phyloP scores from a whole-genome alignment of 805 yeast genomes.

The Candida schatavii region DNA sequence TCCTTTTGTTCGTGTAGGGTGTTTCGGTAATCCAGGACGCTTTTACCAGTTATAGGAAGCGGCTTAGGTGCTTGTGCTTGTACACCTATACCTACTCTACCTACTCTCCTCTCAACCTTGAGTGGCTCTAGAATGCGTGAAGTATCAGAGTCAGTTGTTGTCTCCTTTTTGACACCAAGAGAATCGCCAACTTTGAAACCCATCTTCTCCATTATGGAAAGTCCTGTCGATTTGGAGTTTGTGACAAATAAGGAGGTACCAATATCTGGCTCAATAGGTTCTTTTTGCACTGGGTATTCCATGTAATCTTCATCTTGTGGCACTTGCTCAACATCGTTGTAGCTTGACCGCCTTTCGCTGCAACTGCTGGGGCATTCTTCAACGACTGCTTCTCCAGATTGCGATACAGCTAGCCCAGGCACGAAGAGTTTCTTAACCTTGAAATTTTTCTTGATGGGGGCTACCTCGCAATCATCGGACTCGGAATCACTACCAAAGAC shows the following conservation, averaged over 20 bases:
- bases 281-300: slow-evolving; percentile 7
- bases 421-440: background rate
- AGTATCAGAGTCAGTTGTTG: slow-evolving; percentile 11
- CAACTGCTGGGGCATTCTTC: background rate
- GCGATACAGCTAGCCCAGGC: background rate
- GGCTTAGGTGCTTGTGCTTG: background rate
- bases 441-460: background rate
- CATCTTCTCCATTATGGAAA: slow-evolving; percentile 57
- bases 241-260: slow-evolving; percentile 9
- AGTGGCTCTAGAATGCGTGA: slow-evolving; percentile 27
- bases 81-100: slow-evolving; percentile 22
- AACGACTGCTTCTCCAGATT: background rate
- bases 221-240: slow-evolving; percentile 37
- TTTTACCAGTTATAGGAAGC: slow-evolving; percentile 10
- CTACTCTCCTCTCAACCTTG: slow-evolving; percentile 13
- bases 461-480: background rate
- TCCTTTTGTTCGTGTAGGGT: slow-evolving; percentile 14
- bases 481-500: slow-evolving; percentile 5
- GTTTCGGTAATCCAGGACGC: slow-evolving; percentile 13
- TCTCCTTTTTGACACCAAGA: slow-evolving; percentile 30
- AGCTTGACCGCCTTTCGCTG: background rate
- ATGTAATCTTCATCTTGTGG: slow-evolving; percentile 11
- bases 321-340: background rate
- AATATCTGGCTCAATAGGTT: background rate
- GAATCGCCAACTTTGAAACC: slow-evolving; percentile 51